These are phyloP conservation scores for Ascochyta lentis DNA, from an alignment of 2,329 filamentous ascomycete genomes.

Conservation along the genomic window DNA sequence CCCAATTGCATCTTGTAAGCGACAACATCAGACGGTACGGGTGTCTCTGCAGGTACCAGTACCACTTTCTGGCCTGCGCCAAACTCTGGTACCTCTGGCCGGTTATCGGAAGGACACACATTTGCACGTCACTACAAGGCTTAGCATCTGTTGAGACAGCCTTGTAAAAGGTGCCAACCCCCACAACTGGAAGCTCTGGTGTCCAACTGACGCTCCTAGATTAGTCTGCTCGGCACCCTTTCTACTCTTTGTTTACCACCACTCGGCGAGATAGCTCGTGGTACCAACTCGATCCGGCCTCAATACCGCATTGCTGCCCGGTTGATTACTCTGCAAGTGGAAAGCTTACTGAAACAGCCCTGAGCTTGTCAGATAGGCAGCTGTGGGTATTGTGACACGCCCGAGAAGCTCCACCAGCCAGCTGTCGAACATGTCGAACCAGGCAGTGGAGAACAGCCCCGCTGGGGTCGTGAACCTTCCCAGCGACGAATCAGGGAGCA, in stretches of 20 bases:
- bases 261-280: slow-evolving; percentile 25
- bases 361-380: neutral
- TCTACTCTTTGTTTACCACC: slow-evolving; percentile 10
- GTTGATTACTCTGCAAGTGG: neutral
- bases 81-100: slow-evolving; percentile 3
- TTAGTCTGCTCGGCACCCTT: neutral
- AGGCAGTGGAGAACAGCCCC: slow-evolving; percentile 22
- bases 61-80: neutral
- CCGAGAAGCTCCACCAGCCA: neutral
- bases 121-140: slow-evolving; percentile 2
- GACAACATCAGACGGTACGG: slow-evolving; percentile 27
- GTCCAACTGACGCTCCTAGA: slow-evolving; percentile 8
- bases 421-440: slow-evolving; percentile 10
- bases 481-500: slow-evolving; percentile 38
- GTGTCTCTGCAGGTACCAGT: slow-evolving; percentile 4
- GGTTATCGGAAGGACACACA: slow-evolving; percentile 9
- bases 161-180: slow-evolving; percentile 27
- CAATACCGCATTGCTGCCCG: slow-evolving; percentile 2
- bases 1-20: slow-evolving; percentile 21
- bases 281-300: slow-evolving; percentile 17
- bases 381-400: neutral
- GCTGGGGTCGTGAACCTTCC: slow-evolving; percentile 37
- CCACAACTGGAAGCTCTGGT: neutral
- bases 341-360: neutral
- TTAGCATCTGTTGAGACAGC: neutral